A percentile compares a stretch with the other conserved stretches of the same genome.
Conservation (phyloP, 2,329 filamentous ascomycete species). For the Alternaria novae-zelandiae region DNA sequence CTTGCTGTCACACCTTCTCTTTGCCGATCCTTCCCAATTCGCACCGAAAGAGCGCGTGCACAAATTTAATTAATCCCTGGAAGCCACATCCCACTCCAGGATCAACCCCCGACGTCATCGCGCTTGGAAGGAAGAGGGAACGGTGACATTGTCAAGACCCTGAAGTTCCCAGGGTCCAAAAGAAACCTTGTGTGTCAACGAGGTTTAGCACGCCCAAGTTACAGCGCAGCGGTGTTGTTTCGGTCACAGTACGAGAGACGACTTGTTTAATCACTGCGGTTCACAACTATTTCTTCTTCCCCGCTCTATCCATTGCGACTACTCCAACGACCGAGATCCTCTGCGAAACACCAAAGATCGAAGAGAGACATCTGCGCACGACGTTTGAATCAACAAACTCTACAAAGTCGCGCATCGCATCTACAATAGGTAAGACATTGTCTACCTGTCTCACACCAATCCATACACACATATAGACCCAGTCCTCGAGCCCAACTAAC, state of each 20-base stretch:
- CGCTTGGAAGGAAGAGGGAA: not conserved
- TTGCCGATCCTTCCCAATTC: slow-evolving; percentile 6
- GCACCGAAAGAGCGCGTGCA: slow-evolving; percentile 3
- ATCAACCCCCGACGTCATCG: slow-evolving; percentile 6
- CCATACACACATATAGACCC: not conserved
- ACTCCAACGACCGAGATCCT: not conserved
- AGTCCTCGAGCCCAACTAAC: not conserved
- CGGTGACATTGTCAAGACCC: slow-evolving; percentile 3
- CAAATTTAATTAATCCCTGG: slow-evolving; percentile 2
- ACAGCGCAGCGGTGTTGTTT: not conserved
- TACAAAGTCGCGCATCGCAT: not conserved
- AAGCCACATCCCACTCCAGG: slow-evolving; percentile 3
- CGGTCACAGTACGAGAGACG: not conserved
- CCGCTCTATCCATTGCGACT: not conserved
- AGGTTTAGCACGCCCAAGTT: not conserved
- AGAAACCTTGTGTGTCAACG: not conserved
- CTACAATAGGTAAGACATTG: not conserved
- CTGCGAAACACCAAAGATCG: not conserved
- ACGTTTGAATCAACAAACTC: not conserved
- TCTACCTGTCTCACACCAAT: not conserved
- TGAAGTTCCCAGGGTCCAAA: not conserved
- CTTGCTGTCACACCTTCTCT: not conserved
- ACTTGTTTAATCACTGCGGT: not conserved
- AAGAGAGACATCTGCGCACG: not conserved
- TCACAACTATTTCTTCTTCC: not conserved